Conservation (phyloP, 805 yeast species). For the Maudiozyma serrabonitensis region DNA sequence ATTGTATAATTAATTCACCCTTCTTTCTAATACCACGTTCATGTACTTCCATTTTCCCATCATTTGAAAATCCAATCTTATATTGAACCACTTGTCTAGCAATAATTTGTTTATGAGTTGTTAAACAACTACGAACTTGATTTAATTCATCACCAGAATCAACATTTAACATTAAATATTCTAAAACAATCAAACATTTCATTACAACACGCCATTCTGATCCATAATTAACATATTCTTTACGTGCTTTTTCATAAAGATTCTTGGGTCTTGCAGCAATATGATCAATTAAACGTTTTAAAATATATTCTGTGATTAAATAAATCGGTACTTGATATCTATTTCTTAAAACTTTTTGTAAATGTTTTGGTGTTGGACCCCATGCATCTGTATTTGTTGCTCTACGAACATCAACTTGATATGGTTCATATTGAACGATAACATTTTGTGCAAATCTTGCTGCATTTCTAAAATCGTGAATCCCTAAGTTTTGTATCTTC, state of each 20-base stretch:
- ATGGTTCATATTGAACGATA: constrained; percentile 30
- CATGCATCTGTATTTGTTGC: constrained; percentile 44
- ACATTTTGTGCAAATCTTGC: constrained; percentile 33
- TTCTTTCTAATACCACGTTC: constrained; percentile 30
- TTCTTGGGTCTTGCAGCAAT: constrained; percentile 30
- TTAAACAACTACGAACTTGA: constrained; percentile 24
- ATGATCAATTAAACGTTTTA: constrained; percentile 30
- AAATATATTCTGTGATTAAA: constrained; percentile 27
- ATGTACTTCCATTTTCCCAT: constrained; percentile 32
- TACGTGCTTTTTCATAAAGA: constrained; percentile 31
- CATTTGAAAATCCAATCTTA: constrained; percentile 25
- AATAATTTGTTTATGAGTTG: constrained; percentile 27
- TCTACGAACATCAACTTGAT: constrained; percentile 33
- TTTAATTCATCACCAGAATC: constrained; percentile 27
- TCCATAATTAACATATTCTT: constrained; percentile 33
- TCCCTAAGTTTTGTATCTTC: constrained; percentile 28
- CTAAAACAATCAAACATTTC: constrained; percentile 31
- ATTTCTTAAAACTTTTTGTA: constrained; percentile 28
- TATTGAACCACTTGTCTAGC: constrained; percentile 24
- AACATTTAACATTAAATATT: constrained; percentile 27
- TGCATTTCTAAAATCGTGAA: constrained; percentile 33
- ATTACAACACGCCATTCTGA: constrained; percentile 34
- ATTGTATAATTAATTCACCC: constrained; percentile 24
- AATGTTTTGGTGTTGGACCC: constrained; percentile 42
- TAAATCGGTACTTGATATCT: constrained; percentile 25